A percentile compares a stretch with the other conserved stretches of the same genome.
Conservation (phyloP, 2,329 filamentous ascomycete genomes). For the Cadophora luteo-olivacea region DNA sequence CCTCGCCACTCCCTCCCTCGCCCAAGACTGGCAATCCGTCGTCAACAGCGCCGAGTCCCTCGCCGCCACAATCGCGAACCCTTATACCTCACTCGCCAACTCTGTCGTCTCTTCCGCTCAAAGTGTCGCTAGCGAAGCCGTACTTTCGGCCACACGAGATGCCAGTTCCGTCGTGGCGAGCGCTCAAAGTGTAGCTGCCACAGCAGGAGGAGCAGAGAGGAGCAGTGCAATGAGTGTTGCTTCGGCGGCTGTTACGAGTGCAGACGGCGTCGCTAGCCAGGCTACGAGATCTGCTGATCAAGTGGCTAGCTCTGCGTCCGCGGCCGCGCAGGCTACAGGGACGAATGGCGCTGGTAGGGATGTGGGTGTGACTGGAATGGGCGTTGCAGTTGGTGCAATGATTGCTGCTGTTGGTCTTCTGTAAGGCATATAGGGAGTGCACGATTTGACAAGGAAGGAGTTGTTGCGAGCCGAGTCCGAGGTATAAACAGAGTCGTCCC, state of each 20-base stretch:
- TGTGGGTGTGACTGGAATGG: not conserved
- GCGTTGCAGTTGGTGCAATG: no score
- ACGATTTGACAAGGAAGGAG: no score
- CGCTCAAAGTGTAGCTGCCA: constrained; percentile 17
- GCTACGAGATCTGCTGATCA: not conserved
- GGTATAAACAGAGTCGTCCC: no score
- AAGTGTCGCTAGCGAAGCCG: constrained; percentile 8
- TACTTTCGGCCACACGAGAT: constrained; percentile 16
- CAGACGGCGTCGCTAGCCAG: not conserved
- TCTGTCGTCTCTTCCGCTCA: constrained; percentile 1
- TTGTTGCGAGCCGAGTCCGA: no score
- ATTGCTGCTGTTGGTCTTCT: no score
- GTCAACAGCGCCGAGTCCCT: constrained; percentile 16
- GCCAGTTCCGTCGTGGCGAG: constrained; percentile 12
- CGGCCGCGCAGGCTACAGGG: not conserved
- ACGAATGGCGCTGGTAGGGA: not conserved
- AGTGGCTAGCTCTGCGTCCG: not conserved
- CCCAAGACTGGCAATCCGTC: constrained; percentile 16
- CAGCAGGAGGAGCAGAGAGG: not conserved
- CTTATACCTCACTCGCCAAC: not conserved
- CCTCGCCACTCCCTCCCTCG: not conserved
- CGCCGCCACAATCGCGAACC: constrained; percentile 10
- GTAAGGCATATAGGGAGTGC: no score
- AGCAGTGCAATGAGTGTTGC: constrained; percentile 20
- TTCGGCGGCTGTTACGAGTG: not conserved